Percentiles rank a stretch among this genome's conserved stretches.
Evolutionary conservation across 306 rosid genomes (phyloP).

Genomic region (Inga oerstediana): DNA sequence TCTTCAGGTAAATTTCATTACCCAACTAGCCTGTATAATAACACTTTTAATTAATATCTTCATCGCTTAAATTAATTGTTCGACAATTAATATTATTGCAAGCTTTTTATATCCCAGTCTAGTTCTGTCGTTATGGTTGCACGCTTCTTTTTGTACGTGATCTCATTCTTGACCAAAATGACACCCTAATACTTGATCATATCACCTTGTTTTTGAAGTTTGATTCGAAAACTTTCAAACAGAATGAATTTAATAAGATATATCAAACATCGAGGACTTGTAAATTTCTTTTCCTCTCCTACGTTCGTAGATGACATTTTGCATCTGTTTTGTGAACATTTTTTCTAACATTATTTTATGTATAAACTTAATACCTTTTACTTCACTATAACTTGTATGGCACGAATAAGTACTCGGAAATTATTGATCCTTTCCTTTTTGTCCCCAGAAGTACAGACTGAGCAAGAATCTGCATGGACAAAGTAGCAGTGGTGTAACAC

Average conservation of each 20-base stretch:
- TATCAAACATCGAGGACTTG: neutral
- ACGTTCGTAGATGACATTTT: conserved; percentile 1
- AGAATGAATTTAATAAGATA: conserved; percentile 12
- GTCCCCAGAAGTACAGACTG: conserved; percentile 84
- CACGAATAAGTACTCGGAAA: conserved; percentile 18
- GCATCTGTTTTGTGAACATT: neutral
- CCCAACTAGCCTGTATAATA: neutral
- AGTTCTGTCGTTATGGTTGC: neutral
- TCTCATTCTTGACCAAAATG: neutral
- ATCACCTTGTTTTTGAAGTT: neutral
- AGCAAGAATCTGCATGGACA: conserved; percentile 93
- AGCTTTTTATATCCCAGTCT: conserved; percentile 11
- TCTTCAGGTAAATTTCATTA: conserved; percentile 75
- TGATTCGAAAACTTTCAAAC: neutral
- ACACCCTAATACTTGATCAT: neutral
- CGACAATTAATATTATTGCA: neutral
- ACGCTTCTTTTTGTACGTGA: neutral
- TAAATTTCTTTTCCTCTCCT: conserved; percentile 12
- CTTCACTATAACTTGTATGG: conserved; percentile 27
- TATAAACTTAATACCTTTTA: neutral
- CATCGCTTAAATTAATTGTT: neutral
- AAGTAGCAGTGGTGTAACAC: conserved; percentile 50
- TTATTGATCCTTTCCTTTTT: conserved; percentile 31
- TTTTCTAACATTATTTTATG: conserved; percentile 15
- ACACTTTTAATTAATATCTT: neutral